Evolutionary conservation across 2,329 filamentous ascomycete species (phyloP), one percentile per base, ranked within the genome.

Genomic region (Pestalotiopsis sp.): DNA sequence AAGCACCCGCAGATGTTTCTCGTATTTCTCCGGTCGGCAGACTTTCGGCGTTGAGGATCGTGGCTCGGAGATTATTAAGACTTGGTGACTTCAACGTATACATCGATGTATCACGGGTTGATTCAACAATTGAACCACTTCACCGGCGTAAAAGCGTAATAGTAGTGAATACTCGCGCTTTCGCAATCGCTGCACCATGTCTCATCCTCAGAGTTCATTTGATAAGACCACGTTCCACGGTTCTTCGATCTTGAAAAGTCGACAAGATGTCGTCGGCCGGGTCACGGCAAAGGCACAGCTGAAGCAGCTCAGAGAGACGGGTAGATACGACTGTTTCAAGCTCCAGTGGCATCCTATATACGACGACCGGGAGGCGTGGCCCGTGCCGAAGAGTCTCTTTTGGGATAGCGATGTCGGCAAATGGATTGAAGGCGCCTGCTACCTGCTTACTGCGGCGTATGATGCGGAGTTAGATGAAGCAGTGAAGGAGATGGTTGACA

Each of bases 341-440:
- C 76, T 90, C 20, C 70, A 85, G 75, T 89, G 86, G 86, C 85
- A 90, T 71, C 80, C 84, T 0, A 80, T 80, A 1, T 90, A 90
- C 73, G 81, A 80, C 14, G 83, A 89, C 62, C 76, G 81, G 65
- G 82, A 83, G n/a, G 77, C 82, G 13, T 89, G 86, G 85, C 88
- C 88, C 0, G 82, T 89, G 1, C 86, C 87, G 0, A 85, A 86
- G 25, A 86, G 88, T 71, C 77, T 88, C 1, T 90, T 90, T 74
- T 90, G 88, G 87, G 88, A 90, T 72, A 82, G 80, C 72, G 79
- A 80, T 65, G 73, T 78, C 81, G 87, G 83, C 12, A 90, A 90
- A 76, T 90, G 87, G 86, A 87, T 90, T 65, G 89, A 91, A 76
- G 87, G 85, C 0, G 88, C 87, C 3, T 89, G 87, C 70, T 90